Percentiles rank a stretch among this genome's conserved stretches.
Conservation (phyloP, 2,329 filamentous ascomycete genomes). For the Ophiostoma sp. region DNA sequence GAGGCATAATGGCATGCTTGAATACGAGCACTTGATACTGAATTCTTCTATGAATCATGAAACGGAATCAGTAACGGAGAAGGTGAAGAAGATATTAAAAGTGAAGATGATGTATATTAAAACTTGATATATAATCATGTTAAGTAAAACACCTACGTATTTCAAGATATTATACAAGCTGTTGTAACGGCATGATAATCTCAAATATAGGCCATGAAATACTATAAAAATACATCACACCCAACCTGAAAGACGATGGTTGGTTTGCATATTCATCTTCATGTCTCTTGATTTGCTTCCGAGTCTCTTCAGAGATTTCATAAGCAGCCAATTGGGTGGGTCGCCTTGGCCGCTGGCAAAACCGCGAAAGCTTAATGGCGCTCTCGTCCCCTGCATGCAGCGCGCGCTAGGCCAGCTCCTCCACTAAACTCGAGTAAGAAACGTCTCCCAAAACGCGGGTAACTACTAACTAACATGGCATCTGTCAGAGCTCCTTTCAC, state of each 20-base stretch:
- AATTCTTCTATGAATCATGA: too few species aligned
- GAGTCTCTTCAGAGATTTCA: not conserved
- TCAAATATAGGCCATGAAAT: not conserved
- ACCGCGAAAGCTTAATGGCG: not conserved
- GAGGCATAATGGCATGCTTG: not conserved
- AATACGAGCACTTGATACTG: not conserved
- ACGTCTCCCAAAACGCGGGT: not conserved
- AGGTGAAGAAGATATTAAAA: too few species aligned
- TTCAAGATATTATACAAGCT: too few species aligned
- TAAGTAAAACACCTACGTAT: too few species aligned
- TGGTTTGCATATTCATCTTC: not conserved
- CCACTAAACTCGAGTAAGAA: not conserved
- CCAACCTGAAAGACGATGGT: not conserved
- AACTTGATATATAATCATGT: too few species aligned
- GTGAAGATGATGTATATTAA: too few species aligned
- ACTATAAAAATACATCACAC: not conserved
- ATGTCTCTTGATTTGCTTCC: not conserved
- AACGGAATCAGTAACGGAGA: too few species aligned
- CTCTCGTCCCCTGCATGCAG: not conserved
- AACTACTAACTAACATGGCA: not conserved
- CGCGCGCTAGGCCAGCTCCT: not conserved
- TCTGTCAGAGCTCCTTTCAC: not conserved
- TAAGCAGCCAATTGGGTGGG: slow-evolving; percentile 4
- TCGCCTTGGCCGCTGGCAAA: not conserved
- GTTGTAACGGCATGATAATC: too few species aligned